Evolutionary conservation across 1,284 basidiomycete genomes (phyloP).

Genomic region (Malassezia furfur): DNA sequence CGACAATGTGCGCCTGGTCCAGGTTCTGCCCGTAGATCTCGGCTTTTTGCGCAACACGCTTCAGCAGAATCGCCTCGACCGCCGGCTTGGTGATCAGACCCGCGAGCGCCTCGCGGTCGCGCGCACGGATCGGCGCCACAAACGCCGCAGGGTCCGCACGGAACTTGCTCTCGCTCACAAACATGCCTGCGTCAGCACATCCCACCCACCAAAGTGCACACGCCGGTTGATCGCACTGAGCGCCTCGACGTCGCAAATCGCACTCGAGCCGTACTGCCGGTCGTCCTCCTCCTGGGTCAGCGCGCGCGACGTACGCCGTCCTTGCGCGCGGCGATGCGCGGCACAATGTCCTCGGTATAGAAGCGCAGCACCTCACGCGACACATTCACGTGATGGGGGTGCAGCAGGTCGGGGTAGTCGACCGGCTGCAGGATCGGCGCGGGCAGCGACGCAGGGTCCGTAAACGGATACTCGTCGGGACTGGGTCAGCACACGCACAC

Average conservation of each 20-base stretch:
- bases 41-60: constrained; percentile 80
- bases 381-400: constrained; percentile 73
- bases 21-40: constrained; percentile 84
- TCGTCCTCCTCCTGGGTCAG: constrained; percentile 60
- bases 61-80: constrained; percentile 78
- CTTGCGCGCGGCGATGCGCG: constrained; percentile 59
- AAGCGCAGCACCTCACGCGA: constrained; percentile 80
- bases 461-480: constrained; percentile 96
- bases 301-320: constrained; percentile 19
- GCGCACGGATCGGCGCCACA: constrained; percentile 74
- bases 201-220: constrained; percentile 67
- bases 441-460: constrained; percentile 62
- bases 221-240: constrained; percentile 87
- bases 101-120: constrained; percentile 63
- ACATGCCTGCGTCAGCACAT: constrained; percentile 58
- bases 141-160: constrained; percentile 70
- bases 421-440: constrained; percentile 69
- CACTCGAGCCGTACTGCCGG: constrained; percentile 93
- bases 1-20: constrained; percentile 45
- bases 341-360: constrained; percentile 71
- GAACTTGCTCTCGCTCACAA: constrained; percentile 97
- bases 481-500: constrained; percentile 7
- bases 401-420: constrained; percentile 66
- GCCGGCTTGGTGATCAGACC: constrained; percentile 89
- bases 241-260: constrained; percentile 86